Evolutionary conservation across 306 rosid species (phyloP).

Genomic region (Prunus salicina): DNA sequence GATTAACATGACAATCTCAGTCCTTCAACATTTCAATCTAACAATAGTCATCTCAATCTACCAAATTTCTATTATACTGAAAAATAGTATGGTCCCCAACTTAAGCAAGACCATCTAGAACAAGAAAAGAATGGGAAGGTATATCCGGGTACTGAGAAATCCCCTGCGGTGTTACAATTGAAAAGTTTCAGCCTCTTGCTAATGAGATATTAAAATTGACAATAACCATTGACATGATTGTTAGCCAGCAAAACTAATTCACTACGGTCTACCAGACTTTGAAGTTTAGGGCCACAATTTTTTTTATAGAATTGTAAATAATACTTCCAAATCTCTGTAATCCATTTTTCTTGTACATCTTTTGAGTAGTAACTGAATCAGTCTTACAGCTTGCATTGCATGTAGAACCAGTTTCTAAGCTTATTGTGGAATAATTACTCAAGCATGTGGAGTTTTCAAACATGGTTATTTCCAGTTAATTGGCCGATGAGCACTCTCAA

Average conservation of each 20-base stretch:
- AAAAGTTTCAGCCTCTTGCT: not conserved
- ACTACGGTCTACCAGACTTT: not conserved
- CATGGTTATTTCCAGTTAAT: not conserved
- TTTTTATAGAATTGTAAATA: not conserved
- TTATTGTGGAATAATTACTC: not conserved
- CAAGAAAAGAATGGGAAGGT: not conserved
- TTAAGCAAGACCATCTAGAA: constrained; percentile 86
- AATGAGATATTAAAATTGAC: not conserved
- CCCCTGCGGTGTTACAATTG: not conserved
- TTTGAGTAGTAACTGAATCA: not conserved
- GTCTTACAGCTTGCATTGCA: not conserved
- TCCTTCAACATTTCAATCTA: not conserved
- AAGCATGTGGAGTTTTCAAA: not conserved
- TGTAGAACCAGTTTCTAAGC: not conserved
- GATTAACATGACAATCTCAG: not conserved
- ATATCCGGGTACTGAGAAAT: not conserved
- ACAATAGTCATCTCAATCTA: not conserved
- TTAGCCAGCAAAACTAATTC: not conserved
- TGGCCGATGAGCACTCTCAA: constrained; percentile 9
- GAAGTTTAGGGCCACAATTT: too few relatives aligned
- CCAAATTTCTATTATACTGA: not conserved
- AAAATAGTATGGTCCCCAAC: constrained; percentile 69
- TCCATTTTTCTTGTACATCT: not conserved
- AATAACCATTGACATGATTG: not conserved
- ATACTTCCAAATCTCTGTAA: not conserved